Evolutionary conservation across 768 basidiomycete genomes (phyloP), one percentile per base, ranked within the genome.

Genomic region (Royoungia palumana): DNA sequence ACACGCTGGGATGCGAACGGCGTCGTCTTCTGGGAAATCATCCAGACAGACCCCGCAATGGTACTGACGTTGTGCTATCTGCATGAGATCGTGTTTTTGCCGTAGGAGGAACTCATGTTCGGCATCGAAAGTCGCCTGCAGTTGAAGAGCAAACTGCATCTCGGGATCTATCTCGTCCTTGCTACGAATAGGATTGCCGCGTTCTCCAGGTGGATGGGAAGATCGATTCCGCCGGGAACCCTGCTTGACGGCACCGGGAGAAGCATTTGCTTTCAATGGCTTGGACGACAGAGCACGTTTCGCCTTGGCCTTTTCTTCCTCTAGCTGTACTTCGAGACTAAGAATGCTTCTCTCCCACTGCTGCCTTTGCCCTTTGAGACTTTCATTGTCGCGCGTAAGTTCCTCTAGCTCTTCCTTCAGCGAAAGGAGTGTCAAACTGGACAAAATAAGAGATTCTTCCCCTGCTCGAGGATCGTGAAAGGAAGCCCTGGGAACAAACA

Each of bases 41-140:
- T 86, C 83, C 41, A 78, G 61, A 61, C 84, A 87, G 35, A 85
- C 61, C 9, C 72, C 71, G 52, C 84, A 87, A 34, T 74, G 65
- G 53, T 81, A 82, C 21, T 53, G 64, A 10, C 58, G 64, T 43
- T 74, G 77, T 3, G 57, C 58, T 5, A 49, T 46, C 11, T 39
- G 59, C 21, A 57, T 43, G 5, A 77, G 69, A 2, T 59, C 57
- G 4, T 53, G 43, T 20, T 57, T 55, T 50, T 80, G 72, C 4
- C 44, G 53, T 5, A 60, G 44, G 24, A 80, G 63, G 2, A 51
- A 50, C 0, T 51, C 41, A 44, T 77, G 59, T 62, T 81, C 79
- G 11, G 64, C 63, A 39, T 78, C 72, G 44, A 69, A 76, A 21
- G 64, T 52, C 2, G 55, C 64, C 57, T 77, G 78, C 37, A 68